Percentiles rank a stretch among this genome's conserved stretches.
Evolutionary conservation across 2,329 filamentous ascomycete genomes (phyloP).

Genomic region (Botryosphaeria dothidea): DNA sequence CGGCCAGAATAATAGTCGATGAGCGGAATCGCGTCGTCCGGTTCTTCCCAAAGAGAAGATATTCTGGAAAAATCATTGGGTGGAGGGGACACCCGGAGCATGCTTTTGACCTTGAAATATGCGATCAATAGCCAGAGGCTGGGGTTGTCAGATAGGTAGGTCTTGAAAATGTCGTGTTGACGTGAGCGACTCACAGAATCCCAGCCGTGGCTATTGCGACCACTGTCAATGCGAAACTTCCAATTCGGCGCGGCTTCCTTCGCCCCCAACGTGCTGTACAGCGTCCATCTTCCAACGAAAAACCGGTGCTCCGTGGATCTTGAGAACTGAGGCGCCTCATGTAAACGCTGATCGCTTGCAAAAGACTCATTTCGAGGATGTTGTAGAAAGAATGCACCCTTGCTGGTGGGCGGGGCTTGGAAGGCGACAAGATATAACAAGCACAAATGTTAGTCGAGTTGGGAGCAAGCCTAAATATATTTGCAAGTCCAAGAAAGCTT

Average conservation of each 20-base stretch:
- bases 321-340: background rate
- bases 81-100: background rate
- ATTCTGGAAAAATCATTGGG: background rate
- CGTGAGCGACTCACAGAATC: background rate
- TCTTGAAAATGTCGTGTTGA: background rate
- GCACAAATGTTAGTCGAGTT: too few relatives aligned
- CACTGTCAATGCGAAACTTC: background rate
- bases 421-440: too few relatives aligned
- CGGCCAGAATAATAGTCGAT: background rate
- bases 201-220: background rate
- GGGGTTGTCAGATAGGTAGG: background rate
- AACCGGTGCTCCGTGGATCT: background rate
- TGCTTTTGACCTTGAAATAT: background rate
- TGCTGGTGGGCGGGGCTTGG: background rate
- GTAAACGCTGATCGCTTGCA: background rate
- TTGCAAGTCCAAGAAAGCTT: too few relatives aligned
- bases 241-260: background rate
- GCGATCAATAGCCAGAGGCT: background rate
- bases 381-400: background rate
- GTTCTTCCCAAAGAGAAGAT: background rate
- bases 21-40: background rate
- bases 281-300: background rate
- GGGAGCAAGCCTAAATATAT: too few relatives aligned
- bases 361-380: background rate
- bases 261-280: background rate